These are phyloP conservation scores for Stentor roeselii DNA, from an alignment of 73 alveolate genomes.

Conservation along the genomic window DNA sequence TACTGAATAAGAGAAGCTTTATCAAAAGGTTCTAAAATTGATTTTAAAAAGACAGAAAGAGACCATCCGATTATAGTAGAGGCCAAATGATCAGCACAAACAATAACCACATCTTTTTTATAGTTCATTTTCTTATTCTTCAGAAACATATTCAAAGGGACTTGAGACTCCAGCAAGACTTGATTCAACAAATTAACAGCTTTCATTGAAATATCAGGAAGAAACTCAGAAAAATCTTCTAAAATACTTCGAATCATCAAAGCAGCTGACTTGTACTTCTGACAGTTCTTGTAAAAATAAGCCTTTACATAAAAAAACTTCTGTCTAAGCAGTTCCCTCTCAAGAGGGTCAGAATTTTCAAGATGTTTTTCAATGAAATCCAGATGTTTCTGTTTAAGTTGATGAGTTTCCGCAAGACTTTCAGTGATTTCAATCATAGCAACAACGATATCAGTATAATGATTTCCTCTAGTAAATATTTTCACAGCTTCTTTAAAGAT, in stretches of 20 bases:
- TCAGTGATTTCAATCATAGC: not conserved
- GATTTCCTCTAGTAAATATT: not conserved
- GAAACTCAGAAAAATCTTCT: not conserved
- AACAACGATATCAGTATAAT: not conserved
- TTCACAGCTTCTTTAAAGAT: not conserved
- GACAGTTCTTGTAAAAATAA: not conserved
- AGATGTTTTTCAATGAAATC: not conserved
- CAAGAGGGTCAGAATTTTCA: not conserved
- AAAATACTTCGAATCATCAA: no score
- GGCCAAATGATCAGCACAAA: not conserved
- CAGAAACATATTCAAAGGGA: not conserved
- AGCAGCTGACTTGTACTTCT: no score
- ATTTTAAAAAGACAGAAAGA: not conserved
- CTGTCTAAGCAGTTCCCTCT: not conserved
- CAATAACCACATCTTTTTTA: not conserved
- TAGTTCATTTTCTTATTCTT: not conserved
- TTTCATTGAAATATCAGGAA: not conserved
- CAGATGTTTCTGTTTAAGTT: not conserved
- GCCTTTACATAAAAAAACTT: not conserved
- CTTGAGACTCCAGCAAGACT: not conserved
- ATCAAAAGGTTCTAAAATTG: not conserved
- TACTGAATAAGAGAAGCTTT: not conserved
- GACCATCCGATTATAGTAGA: not conserved
- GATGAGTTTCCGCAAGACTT: not conserved
- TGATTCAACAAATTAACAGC: not conserved